Percentiles rank a stretch among this genome's conserved stretches.
phyloP scores from a whole-genome alignment of 2,329 filamentous ascomycete genomes.

The Aspergillus luchuensis region DNA sequence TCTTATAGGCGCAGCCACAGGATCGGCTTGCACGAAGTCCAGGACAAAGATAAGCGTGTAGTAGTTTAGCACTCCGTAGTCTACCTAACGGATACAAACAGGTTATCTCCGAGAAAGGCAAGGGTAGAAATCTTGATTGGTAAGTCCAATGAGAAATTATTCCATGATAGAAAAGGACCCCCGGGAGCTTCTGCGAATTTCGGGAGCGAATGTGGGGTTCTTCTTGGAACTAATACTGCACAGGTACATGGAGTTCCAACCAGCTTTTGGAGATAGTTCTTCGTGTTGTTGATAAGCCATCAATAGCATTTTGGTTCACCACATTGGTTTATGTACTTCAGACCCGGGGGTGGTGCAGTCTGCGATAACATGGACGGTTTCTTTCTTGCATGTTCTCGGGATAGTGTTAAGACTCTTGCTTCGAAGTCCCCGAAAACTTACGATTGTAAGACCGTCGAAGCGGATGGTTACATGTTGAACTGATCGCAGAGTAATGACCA shows the following conservation, averaged over 20 bases:
- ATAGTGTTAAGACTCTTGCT: neutral
- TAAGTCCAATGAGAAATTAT: constrained; percentile 13
- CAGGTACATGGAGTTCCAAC: neutral
- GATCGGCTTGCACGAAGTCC: neutral
- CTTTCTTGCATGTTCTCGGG: neutral
- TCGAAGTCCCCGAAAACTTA: neutral
- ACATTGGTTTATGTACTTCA: constrained; percentile 1
- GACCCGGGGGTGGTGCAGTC: neutral
- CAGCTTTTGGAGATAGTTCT: neutral
- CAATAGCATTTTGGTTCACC: neutral
- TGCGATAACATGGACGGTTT: neutral
- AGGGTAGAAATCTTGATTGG: neutral
- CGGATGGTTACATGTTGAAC: too few relatives aligned
- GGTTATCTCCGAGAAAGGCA: constrained; percentile 1
- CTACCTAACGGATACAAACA: neutral
- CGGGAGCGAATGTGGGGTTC: constrained; percentile 16
- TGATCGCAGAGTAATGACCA: too few relatives aligned
- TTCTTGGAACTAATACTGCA: neutral
- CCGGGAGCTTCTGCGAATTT: constrained; percentile 8
- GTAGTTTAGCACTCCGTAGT: neutral
- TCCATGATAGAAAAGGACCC: constrained; percentile 8
- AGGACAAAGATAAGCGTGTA: constrained; percentile 1
- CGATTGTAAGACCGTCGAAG: too few relatives aligned
- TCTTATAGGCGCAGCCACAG: neutral
- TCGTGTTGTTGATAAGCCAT: neutral